Percentiles rank a stretch among this genome's conserved stretches.
Conservation (phyloP, 108 stramenopile species). For the Conticribra weissflogii region DNA sequence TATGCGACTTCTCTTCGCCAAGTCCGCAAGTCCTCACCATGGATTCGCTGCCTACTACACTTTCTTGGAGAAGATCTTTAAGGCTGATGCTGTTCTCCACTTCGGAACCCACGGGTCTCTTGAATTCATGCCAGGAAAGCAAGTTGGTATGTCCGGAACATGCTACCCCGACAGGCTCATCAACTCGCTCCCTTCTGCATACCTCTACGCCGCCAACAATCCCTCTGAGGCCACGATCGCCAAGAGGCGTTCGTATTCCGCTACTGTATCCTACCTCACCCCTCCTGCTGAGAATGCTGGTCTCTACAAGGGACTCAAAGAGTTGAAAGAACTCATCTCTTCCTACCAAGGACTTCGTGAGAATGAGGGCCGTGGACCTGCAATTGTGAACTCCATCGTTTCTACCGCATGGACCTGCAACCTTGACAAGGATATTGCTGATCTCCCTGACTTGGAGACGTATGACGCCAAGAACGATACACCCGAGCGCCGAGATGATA, state of each 20-base stretch:
- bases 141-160: slow-evolving; percentile 97
- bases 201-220: slow-evolving; percentile 98
- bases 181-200: slow-evolving; percentile 94
- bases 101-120: slow-evolving; percentile 96
- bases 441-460: slow-evolving; percentile 84
- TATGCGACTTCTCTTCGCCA: slow-evolving; percentile 92
- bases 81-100: slow-evolving; percentile 95
- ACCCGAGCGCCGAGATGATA: slow-evolving; percentile 82
- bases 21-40: slow-evolving; percentile 97
- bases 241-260: slow-evolving; percentile 95
- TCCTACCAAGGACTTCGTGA: slow-evolving; percentile 95
- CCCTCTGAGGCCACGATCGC: slow-evolving; percentile 98
- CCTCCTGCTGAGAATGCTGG: slow-evolving; percentile 98
- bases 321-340: slow-evolving; percentile 93
- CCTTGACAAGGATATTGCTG: slow-evolving; percentile 92
- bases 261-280: slow-evolving; percentile 95
- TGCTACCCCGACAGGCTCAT: slow-evolving; percentile 98
- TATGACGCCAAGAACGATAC: slow-evolving; percentile 83
- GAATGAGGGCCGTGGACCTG: slow-evolving; percentile 93
- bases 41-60: slow-evolving; percentile 99
- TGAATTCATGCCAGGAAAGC: slow-evolving; percentile 99
- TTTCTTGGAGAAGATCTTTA: slow-evolving; percentile 95
- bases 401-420: slow-evolving; percentile 95
- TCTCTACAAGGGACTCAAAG: slow-evolving; percentile 97
- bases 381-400: slow-evolving; percentile 95